A percentile compares a stretch with the other conserved stretches of the same genome.
These are phyloP conservation scores for Cucurbita argyrosperma DNA, from an alignment of 306 rosid species.

Conservation along the genomic window DNA sequence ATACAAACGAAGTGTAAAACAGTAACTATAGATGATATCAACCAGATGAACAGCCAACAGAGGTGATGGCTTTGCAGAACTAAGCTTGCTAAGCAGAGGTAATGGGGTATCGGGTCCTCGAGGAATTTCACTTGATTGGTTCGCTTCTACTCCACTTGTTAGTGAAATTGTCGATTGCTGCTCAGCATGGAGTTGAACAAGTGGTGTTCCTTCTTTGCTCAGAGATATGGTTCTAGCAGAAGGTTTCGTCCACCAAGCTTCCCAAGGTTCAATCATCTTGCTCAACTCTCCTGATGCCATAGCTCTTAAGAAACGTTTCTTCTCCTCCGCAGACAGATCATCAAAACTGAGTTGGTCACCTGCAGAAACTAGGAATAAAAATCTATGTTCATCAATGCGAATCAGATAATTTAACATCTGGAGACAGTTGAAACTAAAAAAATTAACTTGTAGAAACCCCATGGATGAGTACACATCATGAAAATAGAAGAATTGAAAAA, in stretches of 20 bases:
- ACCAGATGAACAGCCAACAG: conserved; percentile 60
- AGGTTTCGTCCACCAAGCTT: conserved; percentile 84
- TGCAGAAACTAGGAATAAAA: conserved; percentile 14
- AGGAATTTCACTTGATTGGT: conserved; percentile 40
- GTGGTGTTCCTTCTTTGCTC: conserved; percentile 69
- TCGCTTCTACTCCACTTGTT: conserved; percentile 14
- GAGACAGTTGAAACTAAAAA: background rate
- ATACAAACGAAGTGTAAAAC: conserved; percentile 72
- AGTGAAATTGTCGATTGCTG: conserved; percentile 12
- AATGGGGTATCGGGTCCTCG: conserved; percentile 54
- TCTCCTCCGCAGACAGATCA: conserved; percentile 66
- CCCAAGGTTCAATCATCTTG: conserved; percentile 91
- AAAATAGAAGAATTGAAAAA: background rate
- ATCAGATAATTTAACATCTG: background rate
- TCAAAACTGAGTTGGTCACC: conserved; percentile 62
- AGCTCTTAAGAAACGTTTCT: conserved; percentile 71
- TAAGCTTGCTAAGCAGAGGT: conserved; percentile 58
- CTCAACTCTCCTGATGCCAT: conserved; percentile 73
- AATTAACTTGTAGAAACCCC: background rate
- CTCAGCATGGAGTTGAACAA: conserved; percentile 40
- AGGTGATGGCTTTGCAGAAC: conserved; percentile 66
- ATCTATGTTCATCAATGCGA: conserved; percentile 10
- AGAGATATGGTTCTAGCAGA: conserved; percentile 61
- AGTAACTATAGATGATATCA: conserved; percentile 61
- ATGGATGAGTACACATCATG: background rate